Evolutionary conservation across 2,329 filamentous ascomycete species (phyloP).

Genomic region (Claviceps africana): DNA sequence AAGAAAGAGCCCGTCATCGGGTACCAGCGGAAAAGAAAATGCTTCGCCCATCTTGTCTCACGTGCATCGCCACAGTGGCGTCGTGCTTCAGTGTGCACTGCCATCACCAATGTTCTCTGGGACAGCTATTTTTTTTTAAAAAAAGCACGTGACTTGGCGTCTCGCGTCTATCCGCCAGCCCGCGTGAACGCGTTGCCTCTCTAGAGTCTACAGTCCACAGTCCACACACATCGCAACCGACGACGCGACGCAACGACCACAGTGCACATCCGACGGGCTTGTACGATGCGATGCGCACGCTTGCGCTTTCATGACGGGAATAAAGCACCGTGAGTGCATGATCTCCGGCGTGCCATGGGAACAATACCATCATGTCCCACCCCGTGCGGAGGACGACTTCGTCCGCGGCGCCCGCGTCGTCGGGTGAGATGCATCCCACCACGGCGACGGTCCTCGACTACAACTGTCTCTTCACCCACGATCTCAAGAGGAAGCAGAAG

Average conservation of each 20-base stretch:
- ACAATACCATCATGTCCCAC: conserved; percentile 10
- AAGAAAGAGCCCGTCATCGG: no score
- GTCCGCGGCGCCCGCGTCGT: neutral
- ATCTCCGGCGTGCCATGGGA: neutral
- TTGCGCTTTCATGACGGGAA: neutral
- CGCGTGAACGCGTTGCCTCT: neutral
- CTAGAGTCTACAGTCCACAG: no score
- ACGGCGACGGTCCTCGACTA: conserved; percentile 70
- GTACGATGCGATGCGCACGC: neutral
- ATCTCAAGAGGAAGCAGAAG: conserved; percentile 76
- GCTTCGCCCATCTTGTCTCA: no score
- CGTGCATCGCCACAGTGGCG: no score
- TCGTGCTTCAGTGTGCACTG: no score
- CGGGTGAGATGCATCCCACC: conserved; percentile 6
- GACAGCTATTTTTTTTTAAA: no score
- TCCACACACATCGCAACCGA: neutral
- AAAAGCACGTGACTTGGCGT: conserved; percentile 11
- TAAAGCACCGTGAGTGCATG: neutral
- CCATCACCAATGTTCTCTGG: no score
- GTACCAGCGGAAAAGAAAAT: no score
- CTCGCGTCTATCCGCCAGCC: conserved; percentile 3
- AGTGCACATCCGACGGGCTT: neutral
- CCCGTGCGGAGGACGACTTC: conserved; percentile 6
- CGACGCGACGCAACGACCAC: neutral
- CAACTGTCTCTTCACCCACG: conserved; percentile 74